Base-by-base conservation (phyloP, 2,329 filamentous ascomycete genomes). In the Fusarium avenaceum region DNA sequence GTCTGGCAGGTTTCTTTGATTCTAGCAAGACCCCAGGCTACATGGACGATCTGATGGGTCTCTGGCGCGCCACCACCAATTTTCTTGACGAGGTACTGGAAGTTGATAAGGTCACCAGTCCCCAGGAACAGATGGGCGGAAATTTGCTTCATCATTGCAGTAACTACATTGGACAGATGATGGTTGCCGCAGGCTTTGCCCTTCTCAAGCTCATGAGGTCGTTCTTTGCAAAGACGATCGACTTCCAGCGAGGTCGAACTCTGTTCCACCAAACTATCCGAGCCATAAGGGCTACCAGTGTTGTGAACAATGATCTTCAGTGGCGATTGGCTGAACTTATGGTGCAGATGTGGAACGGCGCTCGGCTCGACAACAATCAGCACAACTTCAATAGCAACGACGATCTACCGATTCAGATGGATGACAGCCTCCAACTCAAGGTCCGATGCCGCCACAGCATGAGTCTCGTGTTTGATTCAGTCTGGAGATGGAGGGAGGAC, bases 391-490 rank as follows among this genome's bases (percentile, higher is more conserved):
- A 83, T 44, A 80, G 83, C 60, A 82, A 85, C 53, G 86, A 88
- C 63, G 77, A 82, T 42, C 76, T 80, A 3, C 80, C 85, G 19
- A 80, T 82, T 43, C 78, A 83, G 38, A 82, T 90, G 42, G 91
- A 94, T 72, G 90, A 92, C 70, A 91, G 86, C 63, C 81, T 95
- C 43, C 90, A 94, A 76, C 85, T 96, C 48, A 93, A 93, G 75
- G 91, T 95, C n/a, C 87, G 92, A 49, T 94, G 91, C 72, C 85
- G 92, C 24, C 92, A 93, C 83, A 94, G 92, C 78, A 93, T 95
- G 89, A 94, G 91, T 76, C 85, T 94, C 15, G 89, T 96, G 3
- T 95, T 92, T 74, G 92, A 96, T 79, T 92, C 90, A 14, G 92
- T 94, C 50, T 95, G 92, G 92, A 86, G 92, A 65, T 96, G 92